Conservation (phyloP, 179 eudicot species). For the Spergularia azorica region DNA sequence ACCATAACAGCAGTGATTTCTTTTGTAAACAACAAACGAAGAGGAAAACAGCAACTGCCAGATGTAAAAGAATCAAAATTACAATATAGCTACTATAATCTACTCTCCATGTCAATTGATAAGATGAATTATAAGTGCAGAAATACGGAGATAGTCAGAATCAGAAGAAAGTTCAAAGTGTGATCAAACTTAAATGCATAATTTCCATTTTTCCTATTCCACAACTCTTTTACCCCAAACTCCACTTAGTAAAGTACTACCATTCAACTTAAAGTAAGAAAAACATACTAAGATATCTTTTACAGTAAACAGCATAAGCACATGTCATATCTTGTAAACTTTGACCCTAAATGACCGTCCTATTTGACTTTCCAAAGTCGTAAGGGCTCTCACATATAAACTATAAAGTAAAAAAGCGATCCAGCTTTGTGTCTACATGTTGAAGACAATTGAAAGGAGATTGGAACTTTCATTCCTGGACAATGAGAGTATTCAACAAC, state of each 20-base stretch:
- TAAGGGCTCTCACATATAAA: not conserved
- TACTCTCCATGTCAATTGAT: not conserved
- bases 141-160: too few species aligned
- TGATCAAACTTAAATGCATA: slow-evolving; percentile 1
- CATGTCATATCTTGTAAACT: not conserved
- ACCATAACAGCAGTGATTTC: not conserved
- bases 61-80: not conserved
- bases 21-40: not conserved
- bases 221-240: not conserved
- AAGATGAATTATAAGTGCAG: not conserved
- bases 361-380: not conserved
- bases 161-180: not conserved
- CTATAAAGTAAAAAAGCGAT: not conserved
- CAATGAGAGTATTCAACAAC: not conserved
- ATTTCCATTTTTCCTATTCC: not conserved
- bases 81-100: not conserved
- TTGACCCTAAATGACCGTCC: not conserved
- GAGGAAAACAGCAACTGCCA: not conserved
- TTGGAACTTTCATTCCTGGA: not conserved
- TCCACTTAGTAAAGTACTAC: not conserved
- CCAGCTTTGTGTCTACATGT: not conserved
- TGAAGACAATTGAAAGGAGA: not conserved
- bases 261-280: not conserved
- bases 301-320: too few species aligned
- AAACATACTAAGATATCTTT: not conserved